Conservation (phyloP, 176 grass and related monocot genomes). For the Dendrocalamus sinicus region DNA sequence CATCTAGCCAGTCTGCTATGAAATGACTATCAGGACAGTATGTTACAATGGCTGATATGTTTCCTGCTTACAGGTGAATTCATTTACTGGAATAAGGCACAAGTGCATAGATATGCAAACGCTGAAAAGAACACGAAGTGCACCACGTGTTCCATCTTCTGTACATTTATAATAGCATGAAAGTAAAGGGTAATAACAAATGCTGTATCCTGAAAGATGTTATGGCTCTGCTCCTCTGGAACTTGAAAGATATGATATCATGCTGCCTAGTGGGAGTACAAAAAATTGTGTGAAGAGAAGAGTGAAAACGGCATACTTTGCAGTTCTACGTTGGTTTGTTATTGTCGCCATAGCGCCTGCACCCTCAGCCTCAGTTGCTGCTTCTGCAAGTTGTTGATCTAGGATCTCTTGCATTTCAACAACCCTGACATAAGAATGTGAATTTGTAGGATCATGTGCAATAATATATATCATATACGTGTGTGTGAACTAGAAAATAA, state of each 20-base stretch:
- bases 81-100: constrained; percentile 32
- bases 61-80: constrained; percentile 13
- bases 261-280: constrained; percentile 12
- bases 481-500: constrained; percentile 12
- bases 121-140: neutral
- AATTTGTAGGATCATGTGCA: constrained; percentile 26
- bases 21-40: constrained; percentile 32
- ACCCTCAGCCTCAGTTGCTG: constrained; percentile 98
- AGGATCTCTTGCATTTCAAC: constrained; percentile 99
- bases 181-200: constrained; percentile 36
- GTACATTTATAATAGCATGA: constrained; percentile 10
- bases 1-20: neutral
- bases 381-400: constrained; percentile 98
- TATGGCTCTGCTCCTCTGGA: constrained; percentile 28
- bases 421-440: constrained; percentile 68
- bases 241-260: constrained; percentile 43
- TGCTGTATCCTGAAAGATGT: constrained; percentile 22
- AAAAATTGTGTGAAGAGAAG: constrained; percentile 21
- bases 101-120: constrained; percentile 8
- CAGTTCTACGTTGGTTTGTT: constrained; percentile 85
- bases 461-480: constrained; percentile 34
- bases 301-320: constrained; percentile 64
- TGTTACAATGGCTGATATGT: constrained; percentile 7
- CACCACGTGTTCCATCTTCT: neutral
- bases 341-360: constrained; percentile 80